Conservation (phyloP, 1,284 basidiomycete genomes). For the Fistulina hepatica region DNA sequence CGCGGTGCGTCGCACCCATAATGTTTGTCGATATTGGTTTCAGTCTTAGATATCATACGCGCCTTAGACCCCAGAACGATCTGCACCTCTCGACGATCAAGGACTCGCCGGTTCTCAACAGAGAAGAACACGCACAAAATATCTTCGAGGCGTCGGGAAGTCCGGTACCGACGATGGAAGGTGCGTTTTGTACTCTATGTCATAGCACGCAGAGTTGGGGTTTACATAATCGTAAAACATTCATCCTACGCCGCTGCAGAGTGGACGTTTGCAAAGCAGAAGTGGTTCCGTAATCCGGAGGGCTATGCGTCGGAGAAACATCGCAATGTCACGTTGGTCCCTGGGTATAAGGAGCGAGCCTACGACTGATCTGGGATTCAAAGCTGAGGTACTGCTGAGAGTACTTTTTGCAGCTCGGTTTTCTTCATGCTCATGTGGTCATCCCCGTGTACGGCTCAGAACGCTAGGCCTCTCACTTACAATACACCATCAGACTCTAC, state of each 20-base stretch:
- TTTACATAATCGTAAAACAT: too few species aligned
- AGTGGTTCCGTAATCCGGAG: slow-evolving; percentile 22
- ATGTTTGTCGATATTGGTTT: not conserved
- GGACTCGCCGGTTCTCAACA: slow-evolving; percentile 18
- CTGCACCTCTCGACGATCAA: slow-evolving; percentile 27
- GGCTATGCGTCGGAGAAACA: slow-evolving; percentile 21
- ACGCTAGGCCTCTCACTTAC: too few species aligned
- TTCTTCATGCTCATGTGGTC: too few species aligned
- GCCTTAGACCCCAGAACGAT: slow-evolving; percentile 11
- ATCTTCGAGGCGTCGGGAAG: slow-evolving; percentile 13
- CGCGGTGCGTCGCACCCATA: slow-evolving; percentile 9
- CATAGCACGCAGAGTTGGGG: too few species aligned
- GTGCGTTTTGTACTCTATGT: slow-evolving; percentile 1
- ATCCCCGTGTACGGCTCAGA: too few species aligned
- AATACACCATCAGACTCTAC: too few species aligned
- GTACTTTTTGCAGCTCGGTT: too few species aligned
- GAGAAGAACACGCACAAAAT: slow-evolving; percentile 12
- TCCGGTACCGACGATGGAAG: slow-evolving; percentile 14
- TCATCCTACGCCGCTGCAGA: slow-evolving; percentile 7
- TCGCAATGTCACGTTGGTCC: slow-evolving; percentile 31
- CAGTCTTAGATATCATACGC: not conserved
- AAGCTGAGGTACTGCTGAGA: too few species aligned
- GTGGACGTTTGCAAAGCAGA: slow-evolving; percentile 15
- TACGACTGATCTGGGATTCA: too few species aligned
- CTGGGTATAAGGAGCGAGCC: slow-evolving; percentile 31